Evolutionary conservation across 2,329 filamentous ascomycete species (phyloP).

Genomic region (Claviceps africana): DNA sequence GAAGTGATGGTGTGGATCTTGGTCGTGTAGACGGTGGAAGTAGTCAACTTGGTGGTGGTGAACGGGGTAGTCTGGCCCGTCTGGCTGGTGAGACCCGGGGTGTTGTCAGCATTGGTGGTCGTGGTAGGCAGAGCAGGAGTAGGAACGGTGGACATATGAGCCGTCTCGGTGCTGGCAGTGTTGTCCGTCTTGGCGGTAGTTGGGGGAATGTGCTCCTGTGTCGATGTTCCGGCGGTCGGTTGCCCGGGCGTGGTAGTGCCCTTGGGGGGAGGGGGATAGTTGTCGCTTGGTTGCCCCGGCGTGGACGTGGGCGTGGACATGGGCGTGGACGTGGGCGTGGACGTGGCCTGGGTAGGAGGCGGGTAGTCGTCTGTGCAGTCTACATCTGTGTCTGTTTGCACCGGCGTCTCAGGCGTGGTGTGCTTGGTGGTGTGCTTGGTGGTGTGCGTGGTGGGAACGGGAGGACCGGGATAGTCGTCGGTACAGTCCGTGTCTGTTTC

Average conservation of each 20-base stretch:
- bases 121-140: constrained; percentile 5
- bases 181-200: not conserved
- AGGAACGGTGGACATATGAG: constrained; percentile 2
- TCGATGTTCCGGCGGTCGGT: not conserved
- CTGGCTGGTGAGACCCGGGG: constrained; percentile 6
- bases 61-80: constrained; percentile 3
- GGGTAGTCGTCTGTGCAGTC: not conserved
- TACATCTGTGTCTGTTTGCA: too few species aligned
- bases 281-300: too few species aligned
- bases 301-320: not conserved
- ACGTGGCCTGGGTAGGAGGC: not conserved
- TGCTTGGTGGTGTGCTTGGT: not conserved
- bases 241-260: not conserved
- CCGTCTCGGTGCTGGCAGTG: constrained; percentile 2
- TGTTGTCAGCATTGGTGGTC: constrained; percentile 2
- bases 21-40: constrained; percentile 19
- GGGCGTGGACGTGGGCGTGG: not conserved
- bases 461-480: not conserved
- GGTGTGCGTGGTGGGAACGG: not conserved
- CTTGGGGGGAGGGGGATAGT: not conserved
- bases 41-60: constrained; percentile 13
- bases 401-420: not conserved
- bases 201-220: not conserved
- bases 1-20: constrained; percentile 15
- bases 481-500: not conserved